Base-by-base conservation (phyloP, 2,329 filamentous ascomycete genomes). In the Hymenoscyphus infarciens region DNA sequence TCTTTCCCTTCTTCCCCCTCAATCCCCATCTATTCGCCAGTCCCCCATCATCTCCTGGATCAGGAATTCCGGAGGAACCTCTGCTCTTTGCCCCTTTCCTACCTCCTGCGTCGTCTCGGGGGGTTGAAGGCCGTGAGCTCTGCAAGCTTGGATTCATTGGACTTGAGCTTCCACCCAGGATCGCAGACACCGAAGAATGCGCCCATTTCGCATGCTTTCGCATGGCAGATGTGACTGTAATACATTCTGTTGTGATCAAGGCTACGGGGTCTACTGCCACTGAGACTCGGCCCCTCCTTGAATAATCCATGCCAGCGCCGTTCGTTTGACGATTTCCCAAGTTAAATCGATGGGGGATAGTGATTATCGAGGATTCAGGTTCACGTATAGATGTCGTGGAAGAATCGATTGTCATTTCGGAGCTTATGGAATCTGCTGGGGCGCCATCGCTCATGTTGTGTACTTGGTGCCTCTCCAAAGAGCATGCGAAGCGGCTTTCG, bases 211-310 rank as follows among this genome's bases (percentile, higher is more conserved):
- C 90, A 84, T 97, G 89, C 79, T 99, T 99, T 73, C 96, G 93
- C 84, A 99, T 97, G 65, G 93, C 92, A 66, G 94, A 97, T 15
- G 95, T 98, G 78, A 99, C 94, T 55, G 93, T 94, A 74, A 98
- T 98, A 77, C 95, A 99, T 87, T 99, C 95, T 77, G 94, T 97
- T 67, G 96, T 97, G 68, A 99, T 92, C 71, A 99, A 81, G 57
- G 92, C 93, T 62, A 97, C 88, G 1, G 93, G 92, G 73, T 97
- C 91, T 69, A 97, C 89, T 53, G 93, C 91, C 66, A 97, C 91
- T 38, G 90, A 86, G 35, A 93, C 82, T 6, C 83, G 59, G 56
- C 60, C 59, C 61, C 57, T 68, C 58, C 65, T 69, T 16, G 67
- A 63, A 45, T 54, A 56, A 38, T 60, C 33, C 69, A 67, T 68